Evolutionary conservation across 2,329 filamentous ascomycete species (phyloP).

Genomic region (Alternaria consortialis): DNA sequence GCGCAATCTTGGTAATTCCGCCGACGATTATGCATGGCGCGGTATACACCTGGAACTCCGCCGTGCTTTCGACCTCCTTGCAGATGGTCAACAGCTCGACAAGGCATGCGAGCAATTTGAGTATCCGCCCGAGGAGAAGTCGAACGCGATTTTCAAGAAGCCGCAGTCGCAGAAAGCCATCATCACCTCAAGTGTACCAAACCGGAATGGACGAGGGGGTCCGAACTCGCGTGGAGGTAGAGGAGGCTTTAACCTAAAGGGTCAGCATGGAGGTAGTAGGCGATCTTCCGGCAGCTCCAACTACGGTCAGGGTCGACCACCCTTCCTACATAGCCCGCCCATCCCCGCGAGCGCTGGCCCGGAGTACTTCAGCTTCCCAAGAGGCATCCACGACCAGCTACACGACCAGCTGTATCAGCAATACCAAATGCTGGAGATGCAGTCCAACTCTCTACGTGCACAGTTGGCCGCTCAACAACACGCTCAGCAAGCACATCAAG

Average conservation of each 20-base stretch:
- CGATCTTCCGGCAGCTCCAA: slow-evolving; percentile 67
- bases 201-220: slow-evolving; percentile 59
- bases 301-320: slow-evolving; percentile 52
- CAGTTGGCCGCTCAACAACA: slow-evolving; percentile 50
- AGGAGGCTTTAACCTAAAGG: slow-evolving; percentile 60
- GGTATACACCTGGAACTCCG: slow-evolving; percentile 90
- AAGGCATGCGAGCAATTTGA: slow-evolving; percentile 88
- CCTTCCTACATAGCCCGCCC: slow-evolving; percentile 55
- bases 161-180: slow-evolving; percentile 63
- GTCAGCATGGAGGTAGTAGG: slow-evolving; percentile 56
- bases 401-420: slow-evolving; percentile 61
- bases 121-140: slow-evolving; percentile 81
- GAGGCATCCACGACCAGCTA: slow-evolving; percentile 53
- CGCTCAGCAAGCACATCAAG: slow-evolving; percentile 51
- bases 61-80: slow-evolving; percentile 83
- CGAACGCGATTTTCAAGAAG: slow-evolving; percentile 62
- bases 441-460: slow-evolving; percentile 48
- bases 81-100: slow-evolving; percentile 75
- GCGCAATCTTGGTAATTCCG: slow-evolving; percentile 93
- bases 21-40: slow-evolving; percentile 91
- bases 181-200: slow-evolving; percentile 59
- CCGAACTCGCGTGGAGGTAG: slow-evolving; percentile 56
- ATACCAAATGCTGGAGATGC: slow-evolving; percentile 58
- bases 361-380: slow-evolving; percentile 57
- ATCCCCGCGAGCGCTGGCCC: slow-evolving; percentile 45